Percentiles rank a stretch among this genome's conserved stretches.
Evolutionary conservation across 768 basidiomycete genomes (phyloP).

Genomic region (Polyporus arcularius): DNA sequence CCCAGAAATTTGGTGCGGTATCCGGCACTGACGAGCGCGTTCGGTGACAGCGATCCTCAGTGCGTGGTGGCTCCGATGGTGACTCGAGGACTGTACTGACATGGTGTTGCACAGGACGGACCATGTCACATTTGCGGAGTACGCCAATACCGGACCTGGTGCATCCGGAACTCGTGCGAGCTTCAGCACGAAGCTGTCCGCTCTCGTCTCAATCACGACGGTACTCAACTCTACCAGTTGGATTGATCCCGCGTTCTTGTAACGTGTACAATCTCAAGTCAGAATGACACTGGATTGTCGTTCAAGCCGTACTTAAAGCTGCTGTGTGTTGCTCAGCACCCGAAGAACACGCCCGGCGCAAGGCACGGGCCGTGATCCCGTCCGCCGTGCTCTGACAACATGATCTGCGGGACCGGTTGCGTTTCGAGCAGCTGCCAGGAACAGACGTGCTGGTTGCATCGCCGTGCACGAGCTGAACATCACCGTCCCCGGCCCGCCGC

Average conservation of each 20-base stretch:
- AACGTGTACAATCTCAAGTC: background rate
- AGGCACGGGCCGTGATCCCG: no score
- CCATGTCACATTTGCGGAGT: constrained; percentile 33
- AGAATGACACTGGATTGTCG: background rate
- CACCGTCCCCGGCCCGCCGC: background rate
- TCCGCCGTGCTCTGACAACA: no score
- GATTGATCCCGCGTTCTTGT: constrained; percentile 24
- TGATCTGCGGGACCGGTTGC: no score
- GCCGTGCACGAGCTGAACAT: no score
- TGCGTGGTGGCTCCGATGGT: constrained; percentile 2
- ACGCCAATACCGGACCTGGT: constrained; percentile 29
- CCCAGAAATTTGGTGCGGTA: background rate
- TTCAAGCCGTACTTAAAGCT: no score
- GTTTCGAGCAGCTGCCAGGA: no score
- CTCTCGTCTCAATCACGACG: constrained; percentile 22
- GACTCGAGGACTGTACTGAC: no score
- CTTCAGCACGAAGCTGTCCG: constrained; percentile 30
- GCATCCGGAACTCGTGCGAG: constrained; percentile 24
- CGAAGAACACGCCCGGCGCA: no score
- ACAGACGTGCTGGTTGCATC: no score
- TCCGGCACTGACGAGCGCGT: background rate
- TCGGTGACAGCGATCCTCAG: constrained; percentile 22
- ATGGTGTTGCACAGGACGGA: constrained; percentile 22
- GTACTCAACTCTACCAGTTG: constrained; percentile 24
- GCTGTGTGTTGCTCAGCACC: no score